Evolutionary conservation across 129 eudicot genomes (phyloP).

Genomic region (Pittosporum tobira): DNA sequence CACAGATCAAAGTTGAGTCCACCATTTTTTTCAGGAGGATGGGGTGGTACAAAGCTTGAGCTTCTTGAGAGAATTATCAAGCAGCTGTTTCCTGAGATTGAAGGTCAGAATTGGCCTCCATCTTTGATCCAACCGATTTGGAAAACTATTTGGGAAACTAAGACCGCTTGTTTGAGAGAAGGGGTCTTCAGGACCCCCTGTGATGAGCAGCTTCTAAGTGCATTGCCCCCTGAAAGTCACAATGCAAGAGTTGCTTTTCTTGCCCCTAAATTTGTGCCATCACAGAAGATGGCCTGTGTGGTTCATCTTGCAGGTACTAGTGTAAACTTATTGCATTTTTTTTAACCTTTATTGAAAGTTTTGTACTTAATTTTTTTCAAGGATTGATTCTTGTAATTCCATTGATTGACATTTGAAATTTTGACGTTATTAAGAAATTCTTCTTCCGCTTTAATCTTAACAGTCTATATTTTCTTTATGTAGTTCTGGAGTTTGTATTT

Average conservation of each 20-base stretch:
- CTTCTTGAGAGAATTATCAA: slow-evolving; percentile 66
- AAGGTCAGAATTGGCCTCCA: slow-evolving; percentile 84
- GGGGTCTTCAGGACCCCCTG: slow-evolving; percentile 82
- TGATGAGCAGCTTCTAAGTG: slow-evolving; percentile 66
- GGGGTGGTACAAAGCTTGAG: slow-evolving; percentile 94
- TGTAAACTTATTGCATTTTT: background rate
- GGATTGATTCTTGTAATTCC: background rate
- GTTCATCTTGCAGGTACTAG: slow-evolving; percentile 90
- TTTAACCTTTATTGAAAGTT: background rate
- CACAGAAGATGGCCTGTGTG: slow-evolving; percentile 80
- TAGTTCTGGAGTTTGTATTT: background rate
- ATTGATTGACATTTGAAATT: background rate
- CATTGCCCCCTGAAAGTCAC: slow-evolving; percentile 89
- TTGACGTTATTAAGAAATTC: background rate
- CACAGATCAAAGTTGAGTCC: slow-evolving; percentile 81
- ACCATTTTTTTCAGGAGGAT: slow-evolving; percentile 75
- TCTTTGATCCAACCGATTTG: slow-evolving; percentile 57
- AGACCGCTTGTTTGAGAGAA: slow-evolving; percentile 69
- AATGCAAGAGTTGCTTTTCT: slow-evolving; percentile 87
- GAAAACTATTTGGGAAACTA: slow-evolving; percentile 92
- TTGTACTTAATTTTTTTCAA: background rate
- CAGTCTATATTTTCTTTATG: background rate
- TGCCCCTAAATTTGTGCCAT: slow-evolving; percentile 49
- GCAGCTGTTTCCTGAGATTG: too few relatives aligned
- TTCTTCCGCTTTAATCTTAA: too few relatives aligned